Percentiles rank a stretch among this genome's conserved stretches.
phyloP scores from a whole-genome alignment of 768 basidiomycete genomes.

The Lentinula sp. region DNA sequence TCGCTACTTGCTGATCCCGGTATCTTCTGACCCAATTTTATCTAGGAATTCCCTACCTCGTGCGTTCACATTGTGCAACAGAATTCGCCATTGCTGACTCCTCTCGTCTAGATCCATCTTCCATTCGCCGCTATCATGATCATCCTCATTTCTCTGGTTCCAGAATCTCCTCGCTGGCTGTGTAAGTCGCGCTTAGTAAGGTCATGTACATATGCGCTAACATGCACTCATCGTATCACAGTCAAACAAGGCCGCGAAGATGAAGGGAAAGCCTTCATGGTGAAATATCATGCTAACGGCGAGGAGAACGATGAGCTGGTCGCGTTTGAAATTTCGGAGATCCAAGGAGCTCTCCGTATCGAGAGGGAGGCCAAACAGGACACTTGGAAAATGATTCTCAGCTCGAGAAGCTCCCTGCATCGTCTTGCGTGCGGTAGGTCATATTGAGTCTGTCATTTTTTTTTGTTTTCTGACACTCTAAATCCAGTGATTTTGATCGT shows the following conservation, averaged over 20 bases:
- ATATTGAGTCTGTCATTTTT: neutral
- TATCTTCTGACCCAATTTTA: neutral
- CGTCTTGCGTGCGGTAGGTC: constrained; percentile 4
- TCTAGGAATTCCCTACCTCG: constrained; percentile 5
- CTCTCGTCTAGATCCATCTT: constrained; percentile 1
- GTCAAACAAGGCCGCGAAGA: neutral
- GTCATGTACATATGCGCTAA: neutral
- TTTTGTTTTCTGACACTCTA: neutral
- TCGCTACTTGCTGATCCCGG: neutral
- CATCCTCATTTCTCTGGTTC: constrained; percentile 1
- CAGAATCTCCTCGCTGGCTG: constrained; percentile 6
- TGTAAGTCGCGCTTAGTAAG: neutral
- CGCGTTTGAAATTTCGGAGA: constrained; percentile 3
- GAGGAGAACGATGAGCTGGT: constrained; percentile 2
- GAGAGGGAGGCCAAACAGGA: constrained; percentile 7
- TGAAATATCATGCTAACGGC: constrained; percentile 6
- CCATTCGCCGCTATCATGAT: constrained; percentile 1
- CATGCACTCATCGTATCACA: neutral
- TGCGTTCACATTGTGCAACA: neutral
- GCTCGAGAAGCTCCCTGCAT: neutral
- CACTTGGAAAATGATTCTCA: constrained; percentile 5
- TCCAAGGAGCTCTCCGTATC: neutral
- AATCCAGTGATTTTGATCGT: constrained; percentile 4
- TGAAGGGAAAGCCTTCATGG: neutral
- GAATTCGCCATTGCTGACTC: neutral